A percentile compares a stretch with the other conserved stretches of the same genome.
Evolutionary conservation across 768 basidiomycete genomes (phyloP).

Genomic region (Boletellus emodensis): DNA sequence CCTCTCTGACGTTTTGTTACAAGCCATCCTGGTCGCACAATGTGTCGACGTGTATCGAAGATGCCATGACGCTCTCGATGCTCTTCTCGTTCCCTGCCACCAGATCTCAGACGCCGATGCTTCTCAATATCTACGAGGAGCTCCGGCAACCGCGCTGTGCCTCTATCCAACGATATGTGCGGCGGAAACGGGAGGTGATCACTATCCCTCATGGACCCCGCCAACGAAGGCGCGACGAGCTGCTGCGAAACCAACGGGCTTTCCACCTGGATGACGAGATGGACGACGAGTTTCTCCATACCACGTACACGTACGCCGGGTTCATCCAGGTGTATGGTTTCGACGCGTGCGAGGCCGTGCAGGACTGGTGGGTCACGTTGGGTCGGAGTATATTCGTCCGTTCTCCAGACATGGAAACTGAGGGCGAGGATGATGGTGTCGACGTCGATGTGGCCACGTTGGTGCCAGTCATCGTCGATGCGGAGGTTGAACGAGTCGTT

Average conservation of each 20-base stretch:
- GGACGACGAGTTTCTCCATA: conserved; percentile 37
- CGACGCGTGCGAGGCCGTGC: conserved; percentile 49
- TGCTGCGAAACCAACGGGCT: conserved; percentile 26
- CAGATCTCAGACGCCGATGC: conserved; percentile 41
- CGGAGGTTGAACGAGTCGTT: conserved; percentile 10
- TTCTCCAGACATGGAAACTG: neutral
- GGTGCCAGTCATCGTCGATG: conserved; percentile 8
- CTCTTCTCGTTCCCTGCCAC: conserved; percentile 51
- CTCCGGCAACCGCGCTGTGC: conserved; percentile 48
- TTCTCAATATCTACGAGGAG: conserved; percentile 56
- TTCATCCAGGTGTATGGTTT: conserved; percentile 47
- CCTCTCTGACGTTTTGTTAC: neutral
- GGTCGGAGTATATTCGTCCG: conserved; percentile 24
- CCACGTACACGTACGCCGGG: conserved; percentile 47
- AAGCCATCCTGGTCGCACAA: conserved; percentile 52
- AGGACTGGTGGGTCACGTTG: conserved; percentile 63
- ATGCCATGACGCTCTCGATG: conserved; percentile 54
- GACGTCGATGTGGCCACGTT: neutral
- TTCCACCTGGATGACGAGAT: conserved; percentile 36
- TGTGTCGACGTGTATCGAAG: conserved; percentile 49
- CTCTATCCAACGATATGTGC: conserved; percentile 38
- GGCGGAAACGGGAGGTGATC: conserved; percentile 40
- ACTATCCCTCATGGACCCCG: conserved; percentile 40
- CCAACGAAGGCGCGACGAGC: conserved; percentile 43
- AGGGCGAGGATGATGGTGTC: neutral